phyloP scores from a whole-genome alignment of 208 protist species.

The Leishmania turanica region DNA sequence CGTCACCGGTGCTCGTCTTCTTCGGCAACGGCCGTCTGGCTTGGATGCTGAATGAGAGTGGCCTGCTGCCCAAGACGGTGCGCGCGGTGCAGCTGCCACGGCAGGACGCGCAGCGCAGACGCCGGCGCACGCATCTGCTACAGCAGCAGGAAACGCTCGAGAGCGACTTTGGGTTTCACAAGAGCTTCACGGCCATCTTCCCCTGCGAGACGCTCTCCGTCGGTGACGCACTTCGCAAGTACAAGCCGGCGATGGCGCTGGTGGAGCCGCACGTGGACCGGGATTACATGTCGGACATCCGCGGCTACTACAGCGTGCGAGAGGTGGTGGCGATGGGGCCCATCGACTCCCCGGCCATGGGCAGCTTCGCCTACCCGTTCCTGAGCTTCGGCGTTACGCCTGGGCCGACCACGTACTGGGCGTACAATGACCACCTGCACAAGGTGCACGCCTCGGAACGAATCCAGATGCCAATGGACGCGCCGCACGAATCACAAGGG shows the following conservation, averaged over 20 bases:
- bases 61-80: conserved; percentile 35
- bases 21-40: conserved; percentile 78
- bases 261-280: conserved; percentile 79
- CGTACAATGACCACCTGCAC: conserved; percentile 75
- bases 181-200: conserved; percentile 39
- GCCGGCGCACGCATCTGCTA: conserved; percentile 32
- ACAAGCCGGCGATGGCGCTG: conserved; percentile 56
- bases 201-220: conserved; percentile 61
- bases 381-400: conserved; percentile 74
- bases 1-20: conserved; percentile 60
- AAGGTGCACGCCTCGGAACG: conserved; percentile 41
- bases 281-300: conserved; percentile 70
- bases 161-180: conserved; percentile 18
- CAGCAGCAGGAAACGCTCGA: conserved; percentile 27
- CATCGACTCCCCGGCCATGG: conserved; percentile 78
- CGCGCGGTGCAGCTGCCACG: conserved; percentile 49
- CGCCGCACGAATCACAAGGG: conserved; percentile 66
- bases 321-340: conserved; percentile 67
- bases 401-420: conserved; percentile 72
- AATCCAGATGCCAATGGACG: conserved; percentile 70
- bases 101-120: conserved; percentile 35
- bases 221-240: conserved; percentile 63
- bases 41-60: conserved; percentile 55
- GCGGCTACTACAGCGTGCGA: conserved; percentile 71
- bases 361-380: conserved; percentile 68